Evolutionary conservation across 2,329 filamentous ascomycete species (phyloP).

Genomic region (Talaromyces amestolkiae): DNA sequence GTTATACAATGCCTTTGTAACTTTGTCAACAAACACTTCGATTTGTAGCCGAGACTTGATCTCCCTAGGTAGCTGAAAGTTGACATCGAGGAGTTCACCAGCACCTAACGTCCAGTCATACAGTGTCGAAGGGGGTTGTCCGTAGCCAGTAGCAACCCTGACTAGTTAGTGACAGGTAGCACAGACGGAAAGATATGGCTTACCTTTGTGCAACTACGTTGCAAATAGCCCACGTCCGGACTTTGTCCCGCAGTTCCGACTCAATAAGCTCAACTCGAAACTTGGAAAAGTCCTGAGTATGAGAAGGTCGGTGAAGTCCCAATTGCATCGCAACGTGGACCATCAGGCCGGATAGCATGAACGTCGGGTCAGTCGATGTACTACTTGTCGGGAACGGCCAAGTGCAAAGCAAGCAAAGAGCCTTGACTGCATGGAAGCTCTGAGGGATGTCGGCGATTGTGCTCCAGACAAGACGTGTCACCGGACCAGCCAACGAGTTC

Average conservation of each 20-base stretch:
- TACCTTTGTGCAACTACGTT: slow-evolving; percentile 67
- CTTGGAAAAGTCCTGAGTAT: slow-evolving; percentile 57
- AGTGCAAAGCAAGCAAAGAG: slow-evolving; percentile 61
- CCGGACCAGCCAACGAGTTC: slow-evolving; percentile 51
- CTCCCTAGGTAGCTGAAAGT: slow-evolving; percentile 52
- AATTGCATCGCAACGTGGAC: slow-evolving; percentile 68
- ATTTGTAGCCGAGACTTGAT: slow-evolving; percentile 54
- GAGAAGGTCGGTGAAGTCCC: slow-evolving; percentile 62
- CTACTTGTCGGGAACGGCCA: slow-evolving; percentile 65
- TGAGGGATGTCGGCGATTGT: slow-evolving; percentile 61
- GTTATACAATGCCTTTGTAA: slow-evolving; percentile 57
- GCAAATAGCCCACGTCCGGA: slow-evolving; percentile 66
- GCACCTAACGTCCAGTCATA: slow-evolving; percentile 59
- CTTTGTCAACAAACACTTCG: slow-evolving; percentile 59
- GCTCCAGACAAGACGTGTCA: slow-evolving; percentile 60
- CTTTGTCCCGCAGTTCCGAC: slow-evolving; percentile 62
- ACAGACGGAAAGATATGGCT: slow-evolving; percentile 20
- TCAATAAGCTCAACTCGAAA: slow-evolving; percentile 55
- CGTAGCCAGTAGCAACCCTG: slow-evolving; percentile 66
- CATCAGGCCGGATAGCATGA: slow-evolving; percentile 65
- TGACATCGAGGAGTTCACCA: slow-evolving; percentile 43
- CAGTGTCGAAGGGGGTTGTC: slow-evolving; percentile 61
- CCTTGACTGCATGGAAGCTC: slow-evolving; percentile 64
- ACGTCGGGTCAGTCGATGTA: slow-evolving; percentile 63
- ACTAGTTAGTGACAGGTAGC: slow-evolving; percentile 4